Evolutionary conservation across 345 rosid species (phyloP).

Genomic region (Heritiera littoralis): DNA sequence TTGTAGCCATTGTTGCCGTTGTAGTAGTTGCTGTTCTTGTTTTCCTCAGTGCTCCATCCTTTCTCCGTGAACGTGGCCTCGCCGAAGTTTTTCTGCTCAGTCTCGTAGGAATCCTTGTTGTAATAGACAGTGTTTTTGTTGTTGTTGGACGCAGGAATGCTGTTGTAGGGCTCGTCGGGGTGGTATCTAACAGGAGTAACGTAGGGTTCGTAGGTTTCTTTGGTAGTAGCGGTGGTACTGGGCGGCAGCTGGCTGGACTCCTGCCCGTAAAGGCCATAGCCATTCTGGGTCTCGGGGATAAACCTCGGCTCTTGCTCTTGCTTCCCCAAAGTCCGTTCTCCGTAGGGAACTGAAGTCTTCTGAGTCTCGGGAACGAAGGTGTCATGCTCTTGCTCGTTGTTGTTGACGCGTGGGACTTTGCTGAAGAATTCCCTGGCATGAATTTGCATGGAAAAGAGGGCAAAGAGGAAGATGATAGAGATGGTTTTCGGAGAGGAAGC

Average conservation of each 20-base stretch:
- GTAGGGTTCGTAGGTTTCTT: slow-evolving; percentile 23
- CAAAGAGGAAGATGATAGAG: slow-evolving; percentile 26
- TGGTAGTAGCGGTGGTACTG: slow-evolving; percentile 22
- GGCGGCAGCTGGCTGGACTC: slow-evolving; percentile 33
- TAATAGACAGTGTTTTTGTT: slow-evolving; percentile 21
- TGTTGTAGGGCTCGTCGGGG: slow-evolving; percentile 30
- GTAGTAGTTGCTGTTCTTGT: slow-evolving; percentile 29
- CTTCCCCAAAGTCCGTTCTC: slow-evolving; percentile 15
- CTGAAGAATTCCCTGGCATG: slow-evolving; percentile 43
- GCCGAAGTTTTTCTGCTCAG: slow-evolving; percentile 20
- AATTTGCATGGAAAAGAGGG: slow-evolving; percentile 26
- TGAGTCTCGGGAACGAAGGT: slow-evolving; percentile 1
- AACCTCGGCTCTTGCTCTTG: slow-evolving; percentile 32
- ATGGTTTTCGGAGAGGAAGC: slow-evolving; percentile 25
- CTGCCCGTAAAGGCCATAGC: slow-evolving; percentile 57
- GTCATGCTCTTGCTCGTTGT: slow-evolving; percentile 6
- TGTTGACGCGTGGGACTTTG: slow-evolving; percentile 33
- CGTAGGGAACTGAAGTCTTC: not conserved
- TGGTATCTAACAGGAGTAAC: slow-evolving; percentile 27
- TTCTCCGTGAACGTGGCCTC: slow-evolving; percentile 27
- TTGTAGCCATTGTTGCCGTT: slow-evolving; percentile 19
- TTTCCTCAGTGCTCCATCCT: slow-evolving; percentile 27
- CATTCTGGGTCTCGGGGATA: slow-evolving; percentile 43
- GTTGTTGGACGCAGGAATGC: slow-evolving; percentile 18
- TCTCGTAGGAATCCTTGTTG: slow-evolving; percentile 28